Percentiles rank a stretch among this genome's conserved stretches.
These are phyloP conservation scores for Polyporus tsugae DNA, from an alignment of 1,284 basidiomycete species.

Conservation along the genomic window DNA sequence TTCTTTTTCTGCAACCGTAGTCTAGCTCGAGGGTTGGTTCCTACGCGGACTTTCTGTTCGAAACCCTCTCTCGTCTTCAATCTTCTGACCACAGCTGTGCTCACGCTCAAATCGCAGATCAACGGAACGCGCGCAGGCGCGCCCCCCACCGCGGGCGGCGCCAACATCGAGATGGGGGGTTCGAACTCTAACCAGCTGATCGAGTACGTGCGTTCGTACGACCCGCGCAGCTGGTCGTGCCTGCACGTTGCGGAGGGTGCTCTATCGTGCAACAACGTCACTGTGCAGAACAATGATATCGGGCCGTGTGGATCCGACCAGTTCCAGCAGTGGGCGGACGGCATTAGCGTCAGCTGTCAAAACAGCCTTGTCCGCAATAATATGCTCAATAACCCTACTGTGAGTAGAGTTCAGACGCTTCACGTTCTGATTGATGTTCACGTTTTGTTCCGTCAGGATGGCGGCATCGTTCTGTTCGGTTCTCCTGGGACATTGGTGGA, in stretches of 20 bases:
- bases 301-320: conserved; percentile 74
- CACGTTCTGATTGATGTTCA: background rate
- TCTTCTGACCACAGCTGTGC: conserved; percentile 13
- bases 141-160: conserved; percentile 64
- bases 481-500: conserved; percentile 79
- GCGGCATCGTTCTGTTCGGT: conserved; percentile 87
- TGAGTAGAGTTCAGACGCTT: conserved; percentile 20
- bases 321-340: conserved; percentile 85
- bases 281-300: conserved; percentile 82
- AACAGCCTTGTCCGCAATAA: conserved; percentile 77
- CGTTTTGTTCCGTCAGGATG: conserved; percentile 53
- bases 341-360: conserved; percentile 80
- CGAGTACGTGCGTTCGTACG: conserved; percentile 74
- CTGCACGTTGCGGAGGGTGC: conserved; percentile 75
- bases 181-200: conserved; percentile 71
- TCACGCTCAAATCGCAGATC: conserved; percentile 52
- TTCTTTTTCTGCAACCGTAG: background rate
- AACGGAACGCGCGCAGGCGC: conserved; percentile 68
- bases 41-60: conserved; percentile 9
- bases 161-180: conserved; percentile 82
- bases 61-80: background rate
- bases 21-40: background rate
- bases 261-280: conserved; percentile 68
- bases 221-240: conserved; percentile 80
- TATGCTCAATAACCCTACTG: conserved; percentile 73